Evolutionary conservation across 352 stramenopile genomes (phyloP), one percentile per base, ranked within the genome.

Genomic region (Phytophthora litchii): DNA sequence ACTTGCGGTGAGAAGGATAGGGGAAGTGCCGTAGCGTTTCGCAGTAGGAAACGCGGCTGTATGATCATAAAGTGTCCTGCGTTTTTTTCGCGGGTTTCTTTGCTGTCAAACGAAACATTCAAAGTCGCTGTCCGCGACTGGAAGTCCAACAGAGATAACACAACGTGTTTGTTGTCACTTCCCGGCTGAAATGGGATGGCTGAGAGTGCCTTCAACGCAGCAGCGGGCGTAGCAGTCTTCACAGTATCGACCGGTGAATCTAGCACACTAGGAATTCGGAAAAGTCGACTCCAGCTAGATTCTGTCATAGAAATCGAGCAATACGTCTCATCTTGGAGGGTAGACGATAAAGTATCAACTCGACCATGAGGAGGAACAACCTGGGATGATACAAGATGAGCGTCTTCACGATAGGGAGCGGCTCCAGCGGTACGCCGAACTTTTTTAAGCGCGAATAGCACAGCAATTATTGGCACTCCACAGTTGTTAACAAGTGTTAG

Each of bases 401-500:
- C 85, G 25, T 90, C 86, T 49, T 92, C 80, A 44, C 80, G 77
- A 35, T 92, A 80, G 21, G 51, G 44, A 29, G 46, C 46, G 31
- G 79, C 69, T 13, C 74, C 75, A 11, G 75, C 72, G 5, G 77
- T 63, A 21, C 80, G 77, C 6, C 67, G 72, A 12, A 91, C 76
- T 37, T 89, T 91, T 73, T 95, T 95, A 48, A 92, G 86, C 34
- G 89, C 73, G 47, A 95, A 93, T 17, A 85, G 65, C 19, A 93
- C 75, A 8, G 83, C 62, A 37, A 82, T 74, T 7, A 95, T 74
- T 2, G 83, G 54, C 9, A 93, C 71, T 0, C 78, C 79, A 35
- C 86, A 92, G 44, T 89, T 91, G 57, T 95, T 95, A 13, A 93
- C 82, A 27, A 95, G 79, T 6, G 76, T 78, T 0, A 93, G 54